Conservation (phyloP, 108 stramenopile genomes). For the Stephanodiscus minutulus region DNA sequence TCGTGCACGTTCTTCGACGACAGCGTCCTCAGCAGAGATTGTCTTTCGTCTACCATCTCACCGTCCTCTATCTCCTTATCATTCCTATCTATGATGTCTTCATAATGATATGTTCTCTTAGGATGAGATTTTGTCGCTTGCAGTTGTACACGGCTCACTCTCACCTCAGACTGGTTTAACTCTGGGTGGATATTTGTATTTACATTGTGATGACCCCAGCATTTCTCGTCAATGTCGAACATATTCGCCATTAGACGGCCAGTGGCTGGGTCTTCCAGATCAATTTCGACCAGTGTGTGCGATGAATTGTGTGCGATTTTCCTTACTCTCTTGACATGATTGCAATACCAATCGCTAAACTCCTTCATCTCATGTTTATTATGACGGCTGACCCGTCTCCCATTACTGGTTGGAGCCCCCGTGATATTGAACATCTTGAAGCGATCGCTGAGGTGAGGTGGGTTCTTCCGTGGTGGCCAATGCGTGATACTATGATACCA, state of each 20-base stretch:
- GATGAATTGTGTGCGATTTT: slow-evolving; percentile 31
- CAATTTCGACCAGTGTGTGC: slow-evolving; percentile 35
- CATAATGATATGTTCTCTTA: too few relatives aligned
- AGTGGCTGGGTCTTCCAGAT: slow-evolving; percentile 29
- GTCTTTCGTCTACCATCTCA: too few relatives aligned
- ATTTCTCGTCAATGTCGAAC: slow-evolving; percentile 33
- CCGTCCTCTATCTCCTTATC: too few relatives aligned
- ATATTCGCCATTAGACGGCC: slow-evolving; percentile 32
- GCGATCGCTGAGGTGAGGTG: neutral
- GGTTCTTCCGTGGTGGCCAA: slow-evolving; percentile 7
- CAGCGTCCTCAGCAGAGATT: too few relatives aligned
- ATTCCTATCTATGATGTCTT: too few relatives aligned
- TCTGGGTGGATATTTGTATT: slow-evolving; percentile 8
- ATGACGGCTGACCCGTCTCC: neutral
- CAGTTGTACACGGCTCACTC: neutral
- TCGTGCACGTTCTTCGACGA: too few relatives aligned
- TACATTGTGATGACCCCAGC: slow-evolving; percentile 41
- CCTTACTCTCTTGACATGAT: slow-evolving; percentile 6
- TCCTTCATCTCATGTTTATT: neutral
- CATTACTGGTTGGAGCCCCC: neutral
- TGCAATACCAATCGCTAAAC: slow-evolving; percentile 10
- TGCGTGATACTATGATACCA: slow-evolving; percentile 11
- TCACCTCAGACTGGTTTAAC: neutral
- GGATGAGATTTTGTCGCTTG: neutral
- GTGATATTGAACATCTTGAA: slow-evolving; percentile 3